A percentile compares a stretch with the other conserved stretches of the same genome.
These are phyloP conservation scores for Kingdonia uniflora DNA, from an alignment of 164 flowering plant species.

Conservation along the genomic window DNA sequence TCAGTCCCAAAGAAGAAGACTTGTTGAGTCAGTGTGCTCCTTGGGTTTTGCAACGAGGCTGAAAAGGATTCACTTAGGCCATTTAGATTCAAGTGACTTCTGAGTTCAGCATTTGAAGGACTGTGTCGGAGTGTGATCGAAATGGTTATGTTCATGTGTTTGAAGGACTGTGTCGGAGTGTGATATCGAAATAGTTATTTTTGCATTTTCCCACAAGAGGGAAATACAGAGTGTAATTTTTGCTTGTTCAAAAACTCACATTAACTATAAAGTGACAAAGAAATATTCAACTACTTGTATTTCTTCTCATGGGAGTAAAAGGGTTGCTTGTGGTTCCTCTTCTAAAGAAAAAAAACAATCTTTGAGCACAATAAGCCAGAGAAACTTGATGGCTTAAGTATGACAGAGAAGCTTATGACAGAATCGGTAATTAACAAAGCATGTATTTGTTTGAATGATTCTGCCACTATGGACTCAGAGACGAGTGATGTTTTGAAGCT, in stretches of 20 bases:
- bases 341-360: conserved; percentile 14
- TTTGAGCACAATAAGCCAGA: conserved; percentile 9
- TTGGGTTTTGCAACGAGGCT: conserved; percentile 53
- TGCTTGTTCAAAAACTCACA: conserved; percentile 6
- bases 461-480: conserved; percentile 7
- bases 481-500: background rate
- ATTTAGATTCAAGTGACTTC: conserved; percentile 32
- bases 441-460: conserved; percentile 10
- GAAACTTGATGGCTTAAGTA: conserved; percentile 5
- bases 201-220: conserved; percentile 18
- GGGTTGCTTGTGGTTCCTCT: conserved; percentile 19
- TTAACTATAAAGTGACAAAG: conserved; percentile 11
- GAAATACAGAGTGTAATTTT: conserved; percentile 10
- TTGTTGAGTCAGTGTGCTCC: conserved; percentile 53
- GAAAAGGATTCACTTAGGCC: conserved; percentile 37
- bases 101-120: no score
- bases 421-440: conserved; percentile 10
- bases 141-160: no score
- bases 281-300: conserved; percentile 14
- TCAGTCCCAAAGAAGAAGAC: conserved; percentile 65
- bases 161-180: conserved; percentile 33
- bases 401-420: conserved; percentile 2
- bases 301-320: conserved; percentile 15
- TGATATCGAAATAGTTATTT: conserved; percentile 25
- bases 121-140: no score